Percentiles rank a stretch among this genome's conserved stretches.
Evolutionary conservation across 495 filamentous ascomycete species (phyloP).

Genomic region (Penicillium tannophilum): DNA sequence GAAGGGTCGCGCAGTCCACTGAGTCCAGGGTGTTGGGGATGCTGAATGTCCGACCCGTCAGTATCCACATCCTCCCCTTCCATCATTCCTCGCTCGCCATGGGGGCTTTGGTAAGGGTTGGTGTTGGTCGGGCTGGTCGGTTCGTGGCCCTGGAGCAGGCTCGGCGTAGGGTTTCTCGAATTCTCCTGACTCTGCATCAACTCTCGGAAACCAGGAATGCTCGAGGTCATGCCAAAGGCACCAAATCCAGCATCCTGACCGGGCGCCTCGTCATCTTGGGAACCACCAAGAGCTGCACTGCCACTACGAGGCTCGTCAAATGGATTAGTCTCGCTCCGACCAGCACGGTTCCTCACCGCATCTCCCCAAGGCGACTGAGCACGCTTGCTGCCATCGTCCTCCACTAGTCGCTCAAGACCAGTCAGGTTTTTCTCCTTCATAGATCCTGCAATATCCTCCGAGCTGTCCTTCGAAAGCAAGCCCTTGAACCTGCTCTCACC

Average conservation of each 20-base stretch:
- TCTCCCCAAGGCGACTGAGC: constrained; percentile 58
- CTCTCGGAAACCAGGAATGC: constrained; percentile 67
- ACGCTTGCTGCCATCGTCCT: constrained; percentile 48
- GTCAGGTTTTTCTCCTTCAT: constrained; percentile 55
- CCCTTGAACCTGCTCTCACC: constrained; percentile 84
- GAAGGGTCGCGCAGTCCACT: constrained; percentile 55
- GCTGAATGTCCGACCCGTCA: constrained; percentile 60
- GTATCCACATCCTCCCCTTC: constrained; percentile 66
- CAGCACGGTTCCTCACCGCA: constrained; percentile 48
- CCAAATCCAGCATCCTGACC: constrained; percentile 56
- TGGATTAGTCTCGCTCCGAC: constrained; percentile 79
- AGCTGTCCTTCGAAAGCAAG: constrained; percentile 74
- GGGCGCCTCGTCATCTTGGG: constrained; percentile 70
- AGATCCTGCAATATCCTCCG: constrained; percentile 60
- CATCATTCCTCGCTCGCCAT: constrained; percentile 63
- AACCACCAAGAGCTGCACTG: constrained; percentile 79
- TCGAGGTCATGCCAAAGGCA: constrained; percentile 79
- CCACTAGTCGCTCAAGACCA: constrained; percentile 56
- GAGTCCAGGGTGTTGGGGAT: constrained; percentile 58
- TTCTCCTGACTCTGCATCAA: constrained; percentile 60
- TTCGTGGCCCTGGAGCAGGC: constrained; percentile 59
- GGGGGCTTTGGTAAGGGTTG: constrained; percentile 95
- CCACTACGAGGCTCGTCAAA: constrained; percentile 71
- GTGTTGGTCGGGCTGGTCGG: constrained; percentile 91
- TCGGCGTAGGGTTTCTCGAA: constrained; percentile 59